These are phyloP conservation scores for Yarrowia sp. DNA, from an alignment of 805 yeast genomes.

Conservation along the genomic window DNA sequence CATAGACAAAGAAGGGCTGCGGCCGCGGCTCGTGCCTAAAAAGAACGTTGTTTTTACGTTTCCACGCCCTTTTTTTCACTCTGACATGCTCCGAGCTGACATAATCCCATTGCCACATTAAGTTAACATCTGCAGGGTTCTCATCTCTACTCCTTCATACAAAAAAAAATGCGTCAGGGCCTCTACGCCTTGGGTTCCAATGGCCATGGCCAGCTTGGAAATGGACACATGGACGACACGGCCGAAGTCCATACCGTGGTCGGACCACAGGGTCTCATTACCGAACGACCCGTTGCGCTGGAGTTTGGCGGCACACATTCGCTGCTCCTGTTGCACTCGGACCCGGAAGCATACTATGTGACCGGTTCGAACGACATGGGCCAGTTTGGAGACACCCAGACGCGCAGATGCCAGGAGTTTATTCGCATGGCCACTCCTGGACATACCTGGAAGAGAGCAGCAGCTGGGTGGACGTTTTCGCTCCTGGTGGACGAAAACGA, in stretches of 20 bases:
- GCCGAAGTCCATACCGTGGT: conserved; percentile 34
- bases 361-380: conserved; percentile 60
- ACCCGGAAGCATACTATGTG: conserved; percentile 43
- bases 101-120: conserved; percentile 1
- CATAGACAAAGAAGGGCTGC: not conserved
- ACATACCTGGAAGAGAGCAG: conserved; percentile 45
- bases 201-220: conserved; percentile 74
- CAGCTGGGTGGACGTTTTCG: conserved; percentile 82
- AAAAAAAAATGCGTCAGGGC: conserved; percentile 28
- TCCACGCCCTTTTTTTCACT: not conserved
- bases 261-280: conserved; percentile 24
- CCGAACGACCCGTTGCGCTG: conserved; percentile 39
- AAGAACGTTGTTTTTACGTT: no score
- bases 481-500: conserved; percentile 47
- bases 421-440: conserved; percentile 29
- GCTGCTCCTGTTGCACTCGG: conserved; percentile 39
- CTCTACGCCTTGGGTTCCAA: conserved; percentile 73
- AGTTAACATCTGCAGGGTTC: conserved; percentile 24
- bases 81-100: conserved; percentile 1
- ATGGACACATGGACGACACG: conserved; percentile 52
- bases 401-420: conserved; percentile 4
- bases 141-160: conserved; percentile 20
- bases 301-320: conserved; percentile 90
- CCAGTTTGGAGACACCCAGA: conserved; percentile 50
- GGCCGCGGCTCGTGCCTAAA: no score